Conservation (phyloP, 139 green algal genomes). For the Coccomyxa sp. region DNA sequence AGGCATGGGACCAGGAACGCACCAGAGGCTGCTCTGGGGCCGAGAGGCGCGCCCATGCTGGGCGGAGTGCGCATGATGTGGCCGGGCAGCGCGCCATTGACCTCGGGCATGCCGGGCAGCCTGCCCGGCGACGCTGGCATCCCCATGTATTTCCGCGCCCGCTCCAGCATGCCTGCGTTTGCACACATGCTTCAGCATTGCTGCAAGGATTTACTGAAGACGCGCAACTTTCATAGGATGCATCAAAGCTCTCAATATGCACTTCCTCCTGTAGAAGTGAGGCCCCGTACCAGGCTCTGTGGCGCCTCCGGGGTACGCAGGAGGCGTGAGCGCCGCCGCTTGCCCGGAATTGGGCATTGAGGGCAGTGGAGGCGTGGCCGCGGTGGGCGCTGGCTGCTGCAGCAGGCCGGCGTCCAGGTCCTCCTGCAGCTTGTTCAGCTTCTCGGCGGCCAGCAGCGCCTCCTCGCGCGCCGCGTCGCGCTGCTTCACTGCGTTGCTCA, state of each 20-base stretch:
- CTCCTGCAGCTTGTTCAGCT: slow-evolving; percentile 46
- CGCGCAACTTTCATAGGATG: too few species aligned
- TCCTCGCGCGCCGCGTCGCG: slow-evolving; percentile 78
- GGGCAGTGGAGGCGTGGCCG: not conserved
- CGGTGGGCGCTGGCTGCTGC: not conserved
- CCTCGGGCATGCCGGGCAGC: not conserved
- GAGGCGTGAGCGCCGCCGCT: not conserved
- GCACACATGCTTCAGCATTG: not conserved
- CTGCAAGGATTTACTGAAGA: too few species aligned
- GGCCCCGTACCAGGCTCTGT: not conserved
- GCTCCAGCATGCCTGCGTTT: slow-evolving; percentile 7
- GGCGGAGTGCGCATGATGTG: not conserved
- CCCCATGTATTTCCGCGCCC: slow-evolving; percentile 7
- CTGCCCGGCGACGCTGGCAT: not conserved
- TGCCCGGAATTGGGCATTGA: too few species aligned
- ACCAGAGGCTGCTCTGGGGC: too few species aligned
- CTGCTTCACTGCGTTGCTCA: slow-evolving; percentile 85
- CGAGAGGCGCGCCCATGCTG: not conserved
- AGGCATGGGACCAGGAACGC: too few species aligned
- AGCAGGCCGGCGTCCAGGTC: slow-evolving; percentile 25
- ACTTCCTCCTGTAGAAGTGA: too few species aligned
- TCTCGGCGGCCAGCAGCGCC: slow-evolving; percentile 42
- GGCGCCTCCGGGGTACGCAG: not conserved
- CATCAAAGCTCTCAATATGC: too few species aligned
- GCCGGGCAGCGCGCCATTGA: not conserved